Conservation (phyloP, 2,329 filamentous ascomycete genomes). For the Calonectria crousiana region DNA sequence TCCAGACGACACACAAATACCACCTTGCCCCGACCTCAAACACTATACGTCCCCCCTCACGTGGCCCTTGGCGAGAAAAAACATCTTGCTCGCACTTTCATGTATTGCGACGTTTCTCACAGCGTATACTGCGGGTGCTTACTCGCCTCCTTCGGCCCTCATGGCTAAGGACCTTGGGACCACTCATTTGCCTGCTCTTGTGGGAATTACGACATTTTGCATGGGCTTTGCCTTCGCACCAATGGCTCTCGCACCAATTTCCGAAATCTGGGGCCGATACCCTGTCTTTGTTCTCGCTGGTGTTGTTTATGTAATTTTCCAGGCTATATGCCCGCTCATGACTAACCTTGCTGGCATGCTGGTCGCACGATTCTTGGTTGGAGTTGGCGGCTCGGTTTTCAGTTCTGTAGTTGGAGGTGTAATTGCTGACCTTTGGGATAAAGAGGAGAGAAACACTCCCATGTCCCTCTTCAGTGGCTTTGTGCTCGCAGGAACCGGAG, state of each 20-base stretch:
- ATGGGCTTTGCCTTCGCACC: constrained; percentile 84
- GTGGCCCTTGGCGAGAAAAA: constrained; percentile 79
- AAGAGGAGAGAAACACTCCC: constrained; percentile 83
- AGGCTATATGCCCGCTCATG: constrained; percentile 80
- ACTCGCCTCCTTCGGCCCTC: constrained; percentile 75
- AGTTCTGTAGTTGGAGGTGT: constrained; percentile 94
- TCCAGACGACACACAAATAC: constrained; percentile 54
- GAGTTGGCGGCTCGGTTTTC: constrained; percentile 82
- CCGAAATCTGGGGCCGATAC: constrained; percentile 87
- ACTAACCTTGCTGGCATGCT: constrained; percentile 79
- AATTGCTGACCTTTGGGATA: constrained; percentile 86
- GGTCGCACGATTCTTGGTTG: constrained; percentile 79
- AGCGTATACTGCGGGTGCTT: constrained; percentile 85
- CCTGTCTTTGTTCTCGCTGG: constrained; percentile 85
- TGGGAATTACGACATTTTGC: constrained; percentile 87
- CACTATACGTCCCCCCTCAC: constrained; percentile 77
- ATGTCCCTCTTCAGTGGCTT: constrained; percentile 90
- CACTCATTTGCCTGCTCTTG: constrained; percentile 73
- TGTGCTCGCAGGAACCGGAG: constrained; percentile 82
- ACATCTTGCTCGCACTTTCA: constrained; percentile 77
- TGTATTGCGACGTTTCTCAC: constrained; percentile 82
- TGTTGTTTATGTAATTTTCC: constrained; percentile 76
- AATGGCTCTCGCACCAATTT: constrained; percentile 90
- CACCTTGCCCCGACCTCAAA: constrained; percentile 73
- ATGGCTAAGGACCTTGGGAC: constrained; percentile 76